These are phyloP conservation scores for Candolleomyces eurysporus DNA, from an alignment of 768 basidiomycete species.

Conservation along the genomic window DNA sequence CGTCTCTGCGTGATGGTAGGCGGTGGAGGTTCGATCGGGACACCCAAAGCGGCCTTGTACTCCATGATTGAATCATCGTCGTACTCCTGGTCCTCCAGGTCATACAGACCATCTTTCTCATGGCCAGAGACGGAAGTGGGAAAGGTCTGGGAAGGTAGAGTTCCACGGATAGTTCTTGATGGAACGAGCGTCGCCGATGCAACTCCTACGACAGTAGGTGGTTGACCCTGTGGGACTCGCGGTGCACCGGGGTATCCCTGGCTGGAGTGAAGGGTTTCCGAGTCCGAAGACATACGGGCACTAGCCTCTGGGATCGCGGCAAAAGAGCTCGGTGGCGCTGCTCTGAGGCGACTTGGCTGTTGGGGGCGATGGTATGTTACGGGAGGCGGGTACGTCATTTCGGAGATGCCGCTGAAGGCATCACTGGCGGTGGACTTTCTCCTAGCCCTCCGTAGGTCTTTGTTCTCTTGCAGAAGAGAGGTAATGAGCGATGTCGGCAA, in stretches of 20 bases:
- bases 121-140: constrained; percentile 8
- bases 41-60: constrained; percentile 13
- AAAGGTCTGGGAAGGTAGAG: constrained; percentile 14
- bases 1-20: neutral
- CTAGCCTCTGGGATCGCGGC: constrained; percentile 24
- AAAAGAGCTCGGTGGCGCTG: constrained; percentile 35
- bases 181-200: too few relatives aligned
- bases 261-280: constrained; percentile 37
- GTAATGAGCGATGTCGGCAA: constrained; percentile 65
- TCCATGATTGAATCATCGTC: constrained; percentile 15
- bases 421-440: constrained; percentile 36
- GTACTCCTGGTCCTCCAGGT: neutral
- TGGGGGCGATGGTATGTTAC: constrained; percentile 9
- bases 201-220: too few relatives aligned
- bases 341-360: constrained; percentile 19
- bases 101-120: constrained; percentile 1
- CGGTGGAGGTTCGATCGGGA: constrained; percentile 12
- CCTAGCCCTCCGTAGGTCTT: constrained; percentile 23
- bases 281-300: constrained; percentile 30
- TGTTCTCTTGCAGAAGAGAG: constrained; percentile 47
- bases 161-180: too few relatives aligned
- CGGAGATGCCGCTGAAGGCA: constrained; percentile 49
- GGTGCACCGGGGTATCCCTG: constrained; percentile 20
- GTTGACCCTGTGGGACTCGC: too few relatives aligned
- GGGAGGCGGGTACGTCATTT: constrained; percentile 53